phyloP scores from a whole-genome alignment of 2,329 filamentous ascomycete species.

The Reticulascus tulasneorum region DNA sequence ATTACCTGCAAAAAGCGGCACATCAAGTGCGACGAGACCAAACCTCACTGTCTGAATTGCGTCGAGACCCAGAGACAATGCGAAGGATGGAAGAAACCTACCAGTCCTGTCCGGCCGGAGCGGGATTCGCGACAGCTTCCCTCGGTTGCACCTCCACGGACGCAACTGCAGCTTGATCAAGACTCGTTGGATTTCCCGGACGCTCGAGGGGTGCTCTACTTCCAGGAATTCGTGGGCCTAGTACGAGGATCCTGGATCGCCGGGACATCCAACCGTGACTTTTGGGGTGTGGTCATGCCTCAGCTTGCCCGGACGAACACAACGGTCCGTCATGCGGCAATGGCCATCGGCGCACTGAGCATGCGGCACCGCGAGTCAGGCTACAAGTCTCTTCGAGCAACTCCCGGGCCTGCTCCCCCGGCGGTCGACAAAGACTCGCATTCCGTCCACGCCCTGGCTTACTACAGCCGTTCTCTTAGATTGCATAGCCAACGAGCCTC shows the following conservation, averaged over 20 bases:
- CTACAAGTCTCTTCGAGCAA: conserved; percentile 4
- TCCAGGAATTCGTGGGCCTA: conserved; percentile 26
- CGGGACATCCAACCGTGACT: conserved; percentile 17
- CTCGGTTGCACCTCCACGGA: conserved; percentile 1
- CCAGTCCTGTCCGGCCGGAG: conserved; percentile 12
- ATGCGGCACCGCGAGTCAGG: conserved; percentile 17
- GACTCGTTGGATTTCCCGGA: conserved; percentile 15
- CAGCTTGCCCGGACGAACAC: conserved; percentile 23
- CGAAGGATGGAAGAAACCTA: conserved; percentile 13
- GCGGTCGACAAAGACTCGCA: conserved; percentile 13
- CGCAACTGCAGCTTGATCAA: conserved; percentile 12
- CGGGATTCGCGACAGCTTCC: conserved; percentile 20
- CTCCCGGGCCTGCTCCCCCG: conserved; percentile 3
- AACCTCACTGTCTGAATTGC: conserved; percentile 15
- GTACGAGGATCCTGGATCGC: conserved; percentile 23
- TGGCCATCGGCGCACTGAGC: conserved; percentile 25
- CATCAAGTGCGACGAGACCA: conserved; percentile 16
- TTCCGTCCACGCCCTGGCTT: conserved; percentile 28
- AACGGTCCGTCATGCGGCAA: conserved; percentile 25
- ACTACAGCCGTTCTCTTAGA: conserved; percentile 30
- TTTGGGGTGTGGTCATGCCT: conserved; percentile 26
- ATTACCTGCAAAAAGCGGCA: conserved; percentile 16
- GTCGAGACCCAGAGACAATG: conserved; percentile 10
- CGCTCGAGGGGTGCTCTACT: conserved; percentile 18
- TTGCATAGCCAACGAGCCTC: conserved; percentile 21